Evolutionary conservation across 192 early-diverging fungal species (phyloP).

Genomic region (Coemansia sp.): DNA sequence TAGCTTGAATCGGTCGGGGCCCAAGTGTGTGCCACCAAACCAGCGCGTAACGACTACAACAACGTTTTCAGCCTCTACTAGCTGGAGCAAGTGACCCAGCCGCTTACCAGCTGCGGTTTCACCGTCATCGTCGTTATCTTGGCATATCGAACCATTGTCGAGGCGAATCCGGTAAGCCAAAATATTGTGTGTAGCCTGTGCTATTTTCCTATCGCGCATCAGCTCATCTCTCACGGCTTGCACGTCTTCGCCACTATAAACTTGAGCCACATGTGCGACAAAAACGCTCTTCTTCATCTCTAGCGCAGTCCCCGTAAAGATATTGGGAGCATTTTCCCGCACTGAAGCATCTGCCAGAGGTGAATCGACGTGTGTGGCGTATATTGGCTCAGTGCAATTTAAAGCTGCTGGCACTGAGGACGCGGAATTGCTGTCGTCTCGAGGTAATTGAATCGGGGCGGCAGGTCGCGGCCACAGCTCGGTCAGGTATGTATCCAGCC

Average conservation of each 20-base stretch:
- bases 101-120: slow-evolving; percentile 90
- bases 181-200: slow-evolving; percentile 90
- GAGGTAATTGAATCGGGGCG: slow-evolving; percentile 39
- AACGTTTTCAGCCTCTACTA: slow-evolving; percentile 70
- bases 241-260: slow-evolving; percentile 60
- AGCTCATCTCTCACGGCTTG: slow-evolving; percentile 49
- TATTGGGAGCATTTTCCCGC: slow-evolving; percentile 27
- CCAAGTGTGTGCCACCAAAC: slow-evolving; percentile 88
- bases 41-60: slow-evolving; percentile 83
- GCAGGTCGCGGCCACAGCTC: slow-evolving; percentile 42
- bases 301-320: slow-evolving; percentile 62
- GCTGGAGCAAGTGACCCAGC: slow-evolving; percentile 80
- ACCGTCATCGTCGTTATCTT: slow-evolving; percentile 94
- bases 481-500: slow-evolving; percentile 43
- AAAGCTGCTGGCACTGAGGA: neutral
- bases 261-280: slow-evolving; percentile 77
- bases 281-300: slow-evolving; percentile 85
- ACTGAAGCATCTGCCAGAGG: neutral
- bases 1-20: slow-evolving; percentile 87
- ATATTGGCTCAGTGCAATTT: neutral
- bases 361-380: neutral
- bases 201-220: slow-evolving; percentile 74
- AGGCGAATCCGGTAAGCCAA: slow-evolving; percentile 80
- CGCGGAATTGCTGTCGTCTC: slow-evolving; percentile 10
- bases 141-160: slow-evolving; percentile 47